Percentiles rank a stretch among this genome's conserved stretches.
Evolutionary conservation across 148 eudicot genomes (phyloP).

Genomic region (Fallopia convolvulus): DNA sequence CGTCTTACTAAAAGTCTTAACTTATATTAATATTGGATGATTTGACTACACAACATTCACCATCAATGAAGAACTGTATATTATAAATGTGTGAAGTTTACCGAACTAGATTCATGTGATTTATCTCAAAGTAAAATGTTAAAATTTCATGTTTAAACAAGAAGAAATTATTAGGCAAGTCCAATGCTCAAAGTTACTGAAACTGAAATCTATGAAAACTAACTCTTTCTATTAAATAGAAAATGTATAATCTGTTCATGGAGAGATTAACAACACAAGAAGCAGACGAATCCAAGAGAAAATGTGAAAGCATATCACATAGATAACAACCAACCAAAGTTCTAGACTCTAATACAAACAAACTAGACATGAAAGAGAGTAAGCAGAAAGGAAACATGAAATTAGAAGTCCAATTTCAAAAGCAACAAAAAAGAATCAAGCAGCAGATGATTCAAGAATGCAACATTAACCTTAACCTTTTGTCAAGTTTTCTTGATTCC

Average conservation of each 20-base stretch:
- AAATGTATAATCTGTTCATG: background rate
- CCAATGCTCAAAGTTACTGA: background rate
- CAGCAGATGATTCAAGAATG: background rate
- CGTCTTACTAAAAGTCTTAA: background rate
- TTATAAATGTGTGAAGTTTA: background rate
- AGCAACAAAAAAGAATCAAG: slow-evolving; percentile 10
- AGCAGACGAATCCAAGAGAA: background rate
- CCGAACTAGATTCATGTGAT: background rate
- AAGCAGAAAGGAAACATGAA: background rate
- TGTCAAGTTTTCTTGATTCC: slow-evolving; percentile 9
- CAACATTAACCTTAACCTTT: background rate
- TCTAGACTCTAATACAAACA: background rate
- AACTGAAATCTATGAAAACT: background rate
- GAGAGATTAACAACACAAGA: background rate
- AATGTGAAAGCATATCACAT: background rate
- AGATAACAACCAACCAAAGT: background rate
- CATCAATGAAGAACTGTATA: background rate
- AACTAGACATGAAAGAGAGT: background rate
- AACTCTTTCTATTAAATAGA: background rate
- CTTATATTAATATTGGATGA: background rate
- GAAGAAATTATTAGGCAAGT: background rate
- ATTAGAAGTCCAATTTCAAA: background rate
- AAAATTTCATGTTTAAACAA: background rate
- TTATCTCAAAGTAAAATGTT: background rate
- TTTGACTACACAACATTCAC: background rate